Base-by-base conservation (phyloP, 2,329 filamentous ascomycete species). In the Xylariales sp. region DNA sequence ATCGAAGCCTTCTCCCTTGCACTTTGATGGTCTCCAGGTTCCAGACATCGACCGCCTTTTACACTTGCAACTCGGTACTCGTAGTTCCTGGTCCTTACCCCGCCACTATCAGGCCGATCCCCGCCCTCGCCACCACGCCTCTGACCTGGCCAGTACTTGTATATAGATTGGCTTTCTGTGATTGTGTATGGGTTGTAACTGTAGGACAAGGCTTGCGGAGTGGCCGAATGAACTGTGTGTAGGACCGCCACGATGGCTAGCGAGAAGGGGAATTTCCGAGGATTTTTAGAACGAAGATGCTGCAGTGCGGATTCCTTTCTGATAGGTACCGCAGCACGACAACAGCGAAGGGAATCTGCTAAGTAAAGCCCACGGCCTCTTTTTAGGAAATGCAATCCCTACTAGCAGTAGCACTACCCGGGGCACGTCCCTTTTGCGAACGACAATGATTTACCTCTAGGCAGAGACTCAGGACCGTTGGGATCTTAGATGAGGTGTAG, bases 1-100 rank as follows among this genome's bases (percentile, higher is more conserved):
- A 90, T 90, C 83, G 86, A 85, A 83, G 81, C 81, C 85, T 84
- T 83, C 81, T 87, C 86, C 83, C 86, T 85, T 84, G 80, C 81
- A 79, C 81, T 79, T 80, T 80, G 81, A 78, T 81, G 80, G 81
- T 81, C 83, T 79, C 80, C 80, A 81, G 80, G 81, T 82, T 82
- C 83, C 79, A 83, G 80, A 86, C 87, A 90, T 90, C 84, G 87
- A 88, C 83, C 78, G 73, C 77, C 72, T 72, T 74, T 73, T 67
- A 69, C 69, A 73, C 69, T 71, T 65, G 65, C 65, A 67, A 71
- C 55, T 68, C 70, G 72, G 70, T 69, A 72, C 62, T 70, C 74
- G 75, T 76, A 74, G 65, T 73, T 75, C 74, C 74, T 77, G 55
- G 71, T 55, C 62, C 72, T 71, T 65, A 73, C 68, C 58, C 73